Evolutionary conservation across 2,329 filamentous ascomycete genomes (phyloP).

Genomic region (Diaporthe amygdali): DNA sequence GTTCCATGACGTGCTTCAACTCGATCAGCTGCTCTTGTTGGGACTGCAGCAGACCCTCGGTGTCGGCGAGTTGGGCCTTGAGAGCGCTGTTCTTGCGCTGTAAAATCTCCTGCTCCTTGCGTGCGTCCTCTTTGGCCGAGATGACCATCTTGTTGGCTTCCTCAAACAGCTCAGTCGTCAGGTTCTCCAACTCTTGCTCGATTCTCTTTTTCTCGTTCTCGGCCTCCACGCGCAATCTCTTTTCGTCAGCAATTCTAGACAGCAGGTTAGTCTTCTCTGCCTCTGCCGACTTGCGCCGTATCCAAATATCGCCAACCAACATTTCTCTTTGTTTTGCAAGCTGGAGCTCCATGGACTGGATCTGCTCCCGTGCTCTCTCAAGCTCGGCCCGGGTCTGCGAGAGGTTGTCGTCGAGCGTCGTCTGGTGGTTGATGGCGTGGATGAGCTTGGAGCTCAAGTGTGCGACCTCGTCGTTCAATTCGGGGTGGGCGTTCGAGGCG

Average conservation of each 20-base stretch:
- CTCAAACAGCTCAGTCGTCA: constrained; percentile 94
- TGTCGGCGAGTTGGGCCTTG: constrained; percentile 83
- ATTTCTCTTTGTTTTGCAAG: constrained; percentile 74
- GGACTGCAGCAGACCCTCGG: constrained; percentile 81
- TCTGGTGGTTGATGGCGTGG: constrained; percentile 96
- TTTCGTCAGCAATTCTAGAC: constrained; percentile 68
- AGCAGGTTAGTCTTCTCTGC: constrained; percentile 68
- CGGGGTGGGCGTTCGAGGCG: constrained; percentile 48
- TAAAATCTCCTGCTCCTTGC: constrained; percentile 79
- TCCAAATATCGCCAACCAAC: constrained; percentile 75
- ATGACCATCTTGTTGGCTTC: constrained; percentile 99
- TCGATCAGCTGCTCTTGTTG: constrained; percentile 93
- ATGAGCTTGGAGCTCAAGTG: constrained; percentile 94
- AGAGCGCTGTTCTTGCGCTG: constrained; percentile 89
- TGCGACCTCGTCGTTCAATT: constrained; percentile 77
- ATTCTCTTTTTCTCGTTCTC: constrained; percentile 87
- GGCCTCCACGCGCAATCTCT: constrained; percentile 64
- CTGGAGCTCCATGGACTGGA: constrained; percentile 69
- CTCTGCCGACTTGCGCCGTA: constrained; percentile 77
- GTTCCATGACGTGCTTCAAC: constrained; percentile 91
- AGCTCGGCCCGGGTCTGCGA: constrained; percentile 84
- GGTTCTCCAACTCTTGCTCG: constrained; percentile 86
- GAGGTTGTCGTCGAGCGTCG: constrained; percentile 85
- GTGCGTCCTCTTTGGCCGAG: constrained; percentile 85
- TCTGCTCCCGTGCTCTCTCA: constrained; percentile 70